Evolutionary conservation across 768 basidiomycete species (phyloP).

Genomic region (Tulasnella sp.): DNA sequence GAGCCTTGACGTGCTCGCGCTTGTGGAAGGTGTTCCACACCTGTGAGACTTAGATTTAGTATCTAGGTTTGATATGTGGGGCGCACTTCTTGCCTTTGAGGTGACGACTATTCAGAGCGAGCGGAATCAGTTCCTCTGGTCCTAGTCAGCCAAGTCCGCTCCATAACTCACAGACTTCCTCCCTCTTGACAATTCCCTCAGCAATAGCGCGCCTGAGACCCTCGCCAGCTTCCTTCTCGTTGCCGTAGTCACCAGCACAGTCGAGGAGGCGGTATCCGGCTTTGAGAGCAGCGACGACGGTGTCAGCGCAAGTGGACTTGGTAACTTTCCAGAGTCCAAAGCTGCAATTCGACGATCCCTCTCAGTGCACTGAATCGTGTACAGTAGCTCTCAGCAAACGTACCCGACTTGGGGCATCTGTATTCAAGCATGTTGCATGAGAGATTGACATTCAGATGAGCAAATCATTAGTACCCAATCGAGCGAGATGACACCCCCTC

Average conservation of each 20-base stretch:
- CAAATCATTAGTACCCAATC: not conserved
- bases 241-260: slow-evolving; percentile 78
- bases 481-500: not conserved
- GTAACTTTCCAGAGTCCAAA: slow-evolving; percentile 25
- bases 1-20: slow-evolving; percentile 48
- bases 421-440: not conserved
- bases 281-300: slow-evolving; percentile 78
- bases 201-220: slow-evolving; percentile 66
- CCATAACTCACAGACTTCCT: slow-evolving; percentile 61
- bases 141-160: not conserved
- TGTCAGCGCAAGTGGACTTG: slow-evolving; percentile 29
- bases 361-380: not conserved
- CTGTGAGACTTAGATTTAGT: slow-evolving; percentile 25
- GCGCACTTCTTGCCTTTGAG: slow-evolving; percentile 45
- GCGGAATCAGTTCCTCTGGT: not conserved
- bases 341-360: not conserved
- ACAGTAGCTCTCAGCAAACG: not conserved
- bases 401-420: slow-evolving; percentile 16
- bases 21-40: slow-evolving; percentile 88
- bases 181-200: slow-evolving; percentile 76
- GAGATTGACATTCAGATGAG: not conserved
- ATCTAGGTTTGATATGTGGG: not conserved
- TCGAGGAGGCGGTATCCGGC: slow-evolving; percentile 79
- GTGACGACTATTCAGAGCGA: slow-evolving; percentile 54
- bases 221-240: slow-evolving; percentile 76